Evolutionary conservation across 805 yeast genomes (phyloP), one percentile per base, ranked within the genome.

Genomic region (Clavispora vitiphila): DNA sequence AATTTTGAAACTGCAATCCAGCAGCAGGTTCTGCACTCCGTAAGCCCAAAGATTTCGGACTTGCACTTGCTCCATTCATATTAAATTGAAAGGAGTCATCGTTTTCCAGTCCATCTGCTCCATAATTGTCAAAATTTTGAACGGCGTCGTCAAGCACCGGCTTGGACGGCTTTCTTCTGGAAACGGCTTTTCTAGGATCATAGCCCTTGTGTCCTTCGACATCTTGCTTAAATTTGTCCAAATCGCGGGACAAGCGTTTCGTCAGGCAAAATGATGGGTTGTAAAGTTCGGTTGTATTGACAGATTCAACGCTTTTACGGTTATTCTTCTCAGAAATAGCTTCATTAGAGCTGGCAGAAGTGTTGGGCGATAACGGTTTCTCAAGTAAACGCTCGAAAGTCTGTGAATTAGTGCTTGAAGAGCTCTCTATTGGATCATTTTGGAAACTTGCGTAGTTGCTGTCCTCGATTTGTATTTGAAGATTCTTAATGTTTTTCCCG

Each of bases 221-320:
- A 21, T 66, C 70, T 20, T 52, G 44, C 38, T 51, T 64, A 39
- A 62, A 55, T 10, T 46, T 62, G 16, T 57, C 58, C 27, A 65
- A 56, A 2, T 62, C 61, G 6, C 54, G 38, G 4, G 62, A 55
- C 30, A 65, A 48, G 19, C 19, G 19, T 2, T 26, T 26, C 6
- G 6, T 15, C 11, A 15, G 20, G 9, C 20, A 12, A 15, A 29
- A 10, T 8, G 24, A 37, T 4, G 55, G 49, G 18, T 48, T 45
- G 20, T 9, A 29, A 15, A 29, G 32, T 12, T 29, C 32, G 5
- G 35, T 14, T 30, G 44, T 42, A 29, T 49, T 47, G 16, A 48
- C 29, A 12, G 53, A 47, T 14, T 44, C 40, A 5, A 44, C 46
- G 37, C 53, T 29, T 15, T 15, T 29, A 12, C 11, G 20, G n/a